phyloP scores from a whole-genome alignment of 1,284 basidiomycete genomes.

The Cystobasidium sp. region DNA sequence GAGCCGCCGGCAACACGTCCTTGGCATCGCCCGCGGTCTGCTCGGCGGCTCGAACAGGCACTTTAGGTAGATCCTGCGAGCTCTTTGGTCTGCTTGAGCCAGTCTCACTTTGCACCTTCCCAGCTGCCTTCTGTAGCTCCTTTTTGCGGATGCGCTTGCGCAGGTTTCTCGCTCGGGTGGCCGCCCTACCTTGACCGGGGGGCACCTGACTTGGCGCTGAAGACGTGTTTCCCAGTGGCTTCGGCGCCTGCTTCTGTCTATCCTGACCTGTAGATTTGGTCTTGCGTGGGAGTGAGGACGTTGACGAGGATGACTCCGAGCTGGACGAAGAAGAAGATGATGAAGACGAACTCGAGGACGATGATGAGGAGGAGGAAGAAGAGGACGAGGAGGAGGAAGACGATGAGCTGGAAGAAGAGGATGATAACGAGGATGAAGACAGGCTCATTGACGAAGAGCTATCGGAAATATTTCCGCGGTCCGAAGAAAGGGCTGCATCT shows the following conservation, averaged over 20 bases:
- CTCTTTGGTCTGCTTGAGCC: background rate
- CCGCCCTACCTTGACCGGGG: slow-evolving; percentile 26
- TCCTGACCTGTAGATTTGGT: background rate
- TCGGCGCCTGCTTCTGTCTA: no score
- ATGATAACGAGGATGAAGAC: slow-evolving; percentile 12
- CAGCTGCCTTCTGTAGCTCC: slow-evolving; percentile 13
- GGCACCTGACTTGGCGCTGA: background rate
- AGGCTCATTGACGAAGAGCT: background rate
- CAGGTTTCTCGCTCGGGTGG: slow-evolving; percentile 15
- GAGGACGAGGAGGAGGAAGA: slow-evolving; percentile 10
- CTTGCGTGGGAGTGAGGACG: background rate
- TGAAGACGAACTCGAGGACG: slow-evolving; percentile 6
- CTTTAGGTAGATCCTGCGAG: background rate
- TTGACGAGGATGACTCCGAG: background rate
- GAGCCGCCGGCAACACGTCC: no score
- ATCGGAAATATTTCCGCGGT: background rate
- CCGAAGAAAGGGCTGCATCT: background rate
- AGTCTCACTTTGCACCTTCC: background rate
- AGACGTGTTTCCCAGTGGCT: no score
- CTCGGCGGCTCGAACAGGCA: no score
- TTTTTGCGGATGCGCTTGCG: slow-evolving; percentile 17
- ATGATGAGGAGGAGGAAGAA: slow-evolving; percentile 5
- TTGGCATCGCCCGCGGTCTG: no score
- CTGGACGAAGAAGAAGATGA: slow-evolving; percentile 27
- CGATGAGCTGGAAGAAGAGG: slow-evolving; percentile 21